Evolutionary conservation across 257 asterid genomes (phyloP), one percentile per base, ranked within the genome.

Genomic region (Fraxinus pennsylvanica): DNA sequence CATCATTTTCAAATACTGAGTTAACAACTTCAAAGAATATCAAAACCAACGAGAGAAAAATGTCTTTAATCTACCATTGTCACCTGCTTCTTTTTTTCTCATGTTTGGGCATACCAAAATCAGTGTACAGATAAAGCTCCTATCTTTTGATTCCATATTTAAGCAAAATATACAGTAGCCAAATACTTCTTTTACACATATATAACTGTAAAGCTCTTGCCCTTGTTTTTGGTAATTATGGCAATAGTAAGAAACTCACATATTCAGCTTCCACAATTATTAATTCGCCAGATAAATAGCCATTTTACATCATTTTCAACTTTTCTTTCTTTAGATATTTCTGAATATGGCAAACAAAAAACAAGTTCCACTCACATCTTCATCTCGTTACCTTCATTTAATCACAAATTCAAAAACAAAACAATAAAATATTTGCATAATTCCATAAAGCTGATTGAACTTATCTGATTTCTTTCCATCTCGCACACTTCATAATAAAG

Each of bases 361-460:
- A 71, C 66, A 43, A 74, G 78, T 45, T 79, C 29, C 15, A 22
- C 38, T 71, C 71, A 66, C 84, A 65, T 50, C 71, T 33, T 69
- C 72, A 5, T 43, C 74, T 47, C 33, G 19, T 6, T 54, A 17
- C 13, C 41, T 63, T 63, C 65, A 66, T 33, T 27, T 10, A 50
- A 27, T 74, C 72, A 66, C 15, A 67, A 47, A 76, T 17, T 47
- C 4, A 35, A 22, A 25, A 63, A 63, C 10, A 10, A 4, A 54
- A 54, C 2, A 54, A 63, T 1, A 35, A 25, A 63, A 10, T 17
- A 12, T 63, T 22, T 63, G 72, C n/a, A 59, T 21, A 22, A 74
- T 35, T 27, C 43, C 65, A 21, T 3, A 61, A 61, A 27, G 38
- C 36, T 14, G 36, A 63, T 63, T 27, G 17, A 63, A 63, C 19